Base-by-base conservation (phyloP, 768 basidiomycete species). In the Mycena olivaceomarginata region DNA sequence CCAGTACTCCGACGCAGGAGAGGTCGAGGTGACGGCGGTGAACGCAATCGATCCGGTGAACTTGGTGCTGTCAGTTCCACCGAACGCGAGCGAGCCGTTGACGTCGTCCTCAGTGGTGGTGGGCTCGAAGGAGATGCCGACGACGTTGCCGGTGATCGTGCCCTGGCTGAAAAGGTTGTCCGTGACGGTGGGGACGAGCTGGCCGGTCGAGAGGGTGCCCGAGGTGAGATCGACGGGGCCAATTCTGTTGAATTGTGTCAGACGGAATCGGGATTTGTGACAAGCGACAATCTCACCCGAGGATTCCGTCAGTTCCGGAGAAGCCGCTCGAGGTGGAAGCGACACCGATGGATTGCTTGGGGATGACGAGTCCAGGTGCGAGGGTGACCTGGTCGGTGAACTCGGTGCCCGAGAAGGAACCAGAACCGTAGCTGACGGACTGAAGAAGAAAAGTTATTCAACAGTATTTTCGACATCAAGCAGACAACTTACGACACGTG, bases 321-420 rank as follows among this genome's bases (percentile, higher is more conserved):
- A 45, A 80, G 25, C 67, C 70, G 39, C n/a, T 5, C 3, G 83
- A 75, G 5, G 31, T 81, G 5, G 85, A 82, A 18, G 94, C 93
- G 66, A 92, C 93, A 80, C 94, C 94, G 67, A 95, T 93, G 11
- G 92, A 93, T 80, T 95, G 94, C 7, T 82, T 67, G 16, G 85
- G 73, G 69, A 95, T 90, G 64, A 87, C 86, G 40, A 94, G 88
- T 37, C 88, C 88, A 37, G 82, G 67, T 15, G 88, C 87, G 70
- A 95, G 84, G 0, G 89, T 88, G 53, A 95, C 92, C 4, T 85
- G 86, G 82, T 94, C 94, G 15, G 82, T 87, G 80, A 85, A 90
- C 80, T 89, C 88, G 70, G 83, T 87, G 37, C 89, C 89, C 89
- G 88, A 89, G 85, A 94, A 93, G 4, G 85, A 89, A n/a, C 92